Evolutionary conservation across 2,329 filamentous ascomycete genomes (phyloP).

Genomic region (Diaporthe batatas): DNA sequence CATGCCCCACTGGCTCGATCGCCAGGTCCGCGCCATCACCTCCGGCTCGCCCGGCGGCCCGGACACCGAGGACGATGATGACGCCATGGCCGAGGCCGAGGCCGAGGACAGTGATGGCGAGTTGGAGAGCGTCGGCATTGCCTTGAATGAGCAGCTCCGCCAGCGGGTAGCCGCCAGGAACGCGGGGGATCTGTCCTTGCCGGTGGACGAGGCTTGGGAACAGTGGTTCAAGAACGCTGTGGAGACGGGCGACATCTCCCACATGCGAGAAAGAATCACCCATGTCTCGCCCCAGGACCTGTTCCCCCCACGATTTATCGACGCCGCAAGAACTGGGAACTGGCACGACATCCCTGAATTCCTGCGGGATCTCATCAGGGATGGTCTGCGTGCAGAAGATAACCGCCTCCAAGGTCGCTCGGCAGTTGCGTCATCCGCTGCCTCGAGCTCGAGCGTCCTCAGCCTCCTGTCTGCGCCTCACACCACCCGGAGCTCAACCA

Average conservation of each 20-base stretch:
- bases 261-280: constrained; percentile 53
- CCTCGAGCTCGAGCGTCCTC: constrained; percentile 35
- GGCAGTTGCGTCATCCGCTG: constrained; percentile 41
- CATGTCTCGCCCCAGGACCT: constrained; percentile 49
- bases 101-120: constrained; percentile 67
- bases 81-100: constrained; percentile 39
- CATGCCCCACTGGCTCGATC: constrained; percentile 72
- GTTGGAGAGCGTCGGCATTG: constrained; percentile 71
- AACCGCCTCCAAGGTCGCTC: constrained; percentile 39
- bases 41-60: constrained; percentile 28
- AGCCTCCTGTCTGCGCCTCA: constrained; percentile 35
- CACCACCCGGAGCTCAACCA: constrained; percentile 21
- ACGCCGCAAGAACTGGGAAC: constrained; percentile 66
- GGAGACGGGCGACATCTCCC: constrained; percentile 67
- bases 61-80: constrained; percentile 7
- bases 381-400: constrained; percentile 58
- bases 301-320: constrained; percentile 66
- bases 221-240: constrained; percentile 80
- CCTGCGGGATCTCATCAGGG: constrained; percentile 66
- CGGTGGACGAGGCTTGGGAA: constrained; percentile 80
- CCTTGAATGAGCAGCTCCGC: constrained; percentile 74
- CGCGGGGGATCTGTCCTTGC: constrained; percentile 68
- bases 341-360: constrained; percentile 71
- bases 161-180: constrained; percentile 74
- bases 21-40: constrained; percentile 51